Conservation (phyloP, 495 filamentous ascomycete genomes). For the Penicillium subrubescens region DNA sequence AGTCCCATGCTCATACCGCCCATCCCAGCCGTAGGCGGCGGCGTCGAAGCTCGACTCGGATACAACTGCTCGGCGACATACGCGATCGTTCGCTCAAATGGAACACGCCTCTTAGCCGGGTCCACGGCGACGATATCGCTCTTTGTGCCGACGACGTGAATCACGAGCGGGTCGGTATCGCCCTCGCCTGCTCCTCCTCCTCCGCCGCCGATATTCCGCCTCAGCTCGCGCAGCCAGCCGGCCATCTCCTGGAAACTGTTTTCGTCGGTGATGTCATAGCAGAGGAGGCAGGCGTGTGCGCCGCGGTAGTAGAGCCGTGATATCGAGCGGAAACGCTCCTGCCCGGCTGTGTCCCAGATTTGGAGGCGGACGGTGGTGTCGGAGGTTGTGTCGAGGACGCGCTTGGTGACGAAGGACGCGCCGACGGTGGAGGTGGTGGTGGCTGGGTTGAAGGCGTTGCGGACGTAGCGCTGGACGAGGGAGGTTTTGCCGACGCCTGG, state of each 20-base stretch:
- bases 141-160: constrained; percentile 96
- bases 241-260: constrained; percentile 91
- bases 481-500: constrained; percentile 92
- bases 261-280: constrained; percentile 90
- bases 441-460: constrained; percentile 71
- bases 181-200: neutral
- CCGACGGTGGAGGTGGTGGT: constrained; percentile 81
- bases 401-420: constrained; percentile 92
- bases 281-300: constrained; percentile 91
- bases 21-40: constrained; percentile 60
- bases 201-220: constrained; percentile 58
- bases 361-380: constrained; percentile 81
- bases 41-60: constrained; percentile 63
- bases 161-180: constrained; percentile 66
- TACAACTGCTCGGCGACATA: constrained; percentile 91
- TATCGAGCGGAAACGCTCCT: constrained; percentile 92
- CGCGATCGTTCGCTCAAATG: constrained; percentile 90
- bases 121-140: constrained; percentile 85
- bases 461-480: constrained; percentile 83
- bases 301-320: constrained; percentile 93
- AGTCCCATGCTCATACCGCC: constrained; percentile 7
- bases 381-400: constrained; percentile 80
- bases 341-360: constrained; percentile 94
- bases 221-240: constrained; percentile 81
- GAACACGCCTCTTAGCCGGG: constrained; percentile 73